Conservation (phyloP, 441 rosid genomes). For the Brassica hybrid region DNA sequence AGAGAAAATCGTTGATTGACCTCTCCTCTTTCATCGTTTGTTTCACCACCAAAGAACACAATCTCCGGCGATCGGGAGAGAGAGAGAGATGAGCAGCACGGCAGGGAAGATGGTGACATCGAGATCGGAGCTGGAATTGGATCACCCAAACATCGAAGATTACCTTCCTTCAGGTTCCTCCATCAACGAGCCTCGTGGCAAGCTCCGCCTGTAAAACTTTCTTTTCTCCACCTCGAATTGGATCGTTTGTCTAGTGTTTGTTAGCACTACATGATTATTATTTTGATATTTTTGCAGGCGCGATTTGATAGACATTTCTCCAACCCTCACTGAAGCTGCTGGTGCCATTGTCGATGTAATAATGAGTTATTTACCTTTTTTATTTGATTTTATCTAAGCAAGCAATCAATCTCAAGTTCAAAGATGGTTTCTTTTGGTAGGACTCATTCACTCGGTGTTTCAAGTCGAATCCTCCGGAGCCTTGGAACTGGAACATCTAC, state of each 20-base stretch:
- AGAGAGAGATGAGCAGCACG: conserved; percentile 32
- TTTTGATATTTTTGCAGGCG: conserved; percentile 51
- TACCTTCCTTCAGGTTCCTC: conserved; percentile 92
- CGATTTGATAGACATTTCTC: conserved; percentile 89
- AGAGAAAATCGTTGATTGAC: neutral
- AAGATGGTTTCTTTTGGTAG: conserved; percentile 43
- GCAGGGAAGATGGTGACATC: conserved; percentile 57
- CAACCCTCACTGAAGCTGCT: conserved; percentile 90
- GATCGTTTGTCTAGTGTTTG: neutral
- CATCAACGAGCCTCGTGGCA: conserved; percentile 78
- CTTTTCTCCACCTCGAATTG: neutral
- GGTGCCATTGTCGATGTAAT: conserved; percentile 94
- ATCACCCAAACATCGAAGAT: conserved; percentile 88
- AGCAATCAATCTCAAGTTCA: too few species aligned
- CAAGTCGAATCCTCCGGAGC: conserved; percentile 93
- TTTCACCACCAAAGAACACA: neutral
- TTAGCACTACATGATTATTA: neutral
- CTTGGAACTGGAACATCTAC: conserved; percentile 97
- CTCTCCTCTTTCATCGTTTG: neutral
- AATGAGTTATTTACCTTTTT: neutral
- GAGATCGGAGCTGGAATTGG: conserved; percentile 84
- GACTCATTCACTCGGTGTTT: conserved; percentile 94
- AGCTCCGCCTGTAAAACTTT: conserved; percentile 68
- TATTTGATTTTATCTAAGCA: neutral
- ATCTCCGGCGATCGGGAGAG: conserved; percentile 27